Conservation (phyloP, 768 basidiomycete species). For the Leucosporidium creatinivorum region DNA sequence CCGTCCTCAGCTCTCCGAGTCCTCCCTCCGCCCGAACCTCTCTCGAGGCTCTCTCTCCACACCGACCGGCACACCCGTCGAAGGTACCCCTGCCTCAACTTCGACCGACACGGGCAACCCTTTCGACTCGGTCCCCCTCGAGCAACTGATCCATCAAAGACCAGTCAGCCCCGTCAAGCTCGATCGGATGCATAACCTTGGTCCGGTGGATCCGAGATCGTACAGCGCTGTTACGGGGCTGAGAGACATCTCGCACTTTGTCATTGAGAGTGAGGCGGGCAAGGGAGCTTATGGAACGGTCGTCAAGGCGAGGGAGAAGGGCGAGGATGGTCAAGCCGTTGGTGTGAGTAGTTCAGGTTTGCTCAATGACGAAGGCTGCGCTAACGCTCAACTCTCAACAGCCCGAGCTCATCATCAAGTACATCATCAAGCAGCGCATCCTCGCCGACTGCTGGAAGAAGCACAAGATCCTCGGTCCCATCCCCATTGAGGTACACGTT, state of each 20-base stretch:
- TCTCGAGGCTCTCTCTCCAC: conserved; percentile 15
- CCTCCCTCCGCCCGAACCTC: conserved; percentile 14
- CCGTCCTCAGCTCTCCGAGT: conserved; percentile 10
- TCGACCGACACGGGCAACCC: not conserved
- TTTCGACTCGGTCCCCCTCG: not conserved
- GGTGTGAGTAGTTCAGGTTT: conserved; percentile 61
- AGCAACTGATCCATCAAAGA: not conserved
- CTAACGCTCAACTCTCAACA: conserved; percentile 38
- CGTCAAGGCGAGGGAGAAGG: conserved; percentile 75
- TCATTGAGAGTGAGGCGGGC: conserved; percentile 70
- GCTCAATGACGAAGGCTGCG: too few species aligned
- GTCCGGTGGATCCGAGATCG: conserved; percentile 41
- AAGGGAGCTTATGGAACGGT: conserved; percentile 93
- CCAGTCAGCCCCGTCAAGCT: conserved; percentile 25
- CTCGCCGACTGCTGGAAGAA: conserved; percentile 99
- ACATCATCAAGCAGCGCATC: conserved; percentile 96
- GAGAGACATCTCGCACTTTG: conserved; percentile 74
- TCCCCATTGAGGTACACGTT: conserved; percentile 95
- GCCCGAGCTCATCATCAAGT: conserved; percentile 91
- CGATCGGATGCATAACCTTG: conserved; percentile 39
- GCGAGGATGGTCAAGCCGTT: conserved; percentile 58
- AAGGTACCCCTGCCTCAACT: not conserved
- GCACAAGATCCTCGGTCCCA: conserved; percentile 86
- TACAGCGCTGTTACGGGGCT: conserved; percentile 49
- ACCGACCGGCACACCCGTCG: not conserved